These are phyloP conservation scores for Ajuga chamaepitys DNA, from an alignment of 257 asterid genomes.

Conservation along the genomic window DNA sequence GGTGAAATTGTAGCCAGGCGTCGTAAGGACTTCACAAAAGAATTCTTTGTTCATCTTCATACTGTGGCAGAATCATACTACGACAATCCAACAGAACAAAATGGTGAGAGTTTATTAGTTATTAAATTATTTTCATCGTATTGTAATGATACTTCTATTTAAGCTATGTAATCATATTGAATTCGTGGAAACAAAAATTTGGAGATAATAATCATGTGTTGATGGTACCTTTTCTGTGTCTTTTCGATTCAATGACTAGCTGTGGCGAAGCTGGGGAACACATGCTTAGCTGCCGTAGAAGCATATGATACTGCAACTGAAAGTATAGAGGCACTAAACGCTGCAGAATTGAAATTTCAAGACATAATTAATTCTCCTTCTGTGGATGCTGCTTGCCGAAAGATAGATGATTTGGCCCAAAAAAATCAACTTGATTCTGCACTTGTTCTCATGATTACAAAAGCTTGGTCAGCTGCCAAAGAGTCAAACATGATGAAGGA, in stretches of 20 bases:
- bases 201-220: not conserved
- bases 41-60: slow-evolving; percentile 76
- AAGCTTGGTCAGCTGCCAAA: slow-evolving; percentile 98
- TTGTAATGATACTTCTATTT: not conserved
- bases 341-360: slow-evolving; percentile 83
- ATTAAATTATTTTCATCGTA: slow-evolving; percentile 5
- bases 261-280: slow-evolving; percentile 64
- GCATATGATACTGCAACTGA: slow-evolving; percentile 72
- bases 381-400: slow-evolving; percentile 77
- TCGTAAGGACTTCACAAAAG: slow-evolving; percentile 92
- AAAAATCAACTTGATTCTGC: slow-evolving; percentile 88
- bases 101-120: slow-evolving; percentile 37
- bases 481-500: slow-evolving; percentile 78
- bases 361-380: slow-evolving; percentile 89
- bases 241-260: slow-evolving; percentile 36
- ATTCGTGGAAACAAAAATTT: not conserved
- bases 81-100: slow-evolving; percentile 71
- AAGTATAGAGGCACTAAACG: slow-evolving; percentile 61
- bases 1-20: slow-evolving; percentile 76
- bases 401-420: slow-evolving; percentile 81
- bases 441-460: slow-evolving; percentile 72
- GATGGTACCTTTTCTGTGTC: not conserved
- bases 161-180: not conserved
- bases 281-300: slow-evolving; percentile 77
- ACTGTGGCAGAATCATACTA: slow-evolving; percentile 74